Evolutionary conservation across 2,329 filamentous ascomycete genomes (phyloP), one percentile per base, ranked within the genome.

Genomic region (Dryadomyces sulphureus): DNA sequence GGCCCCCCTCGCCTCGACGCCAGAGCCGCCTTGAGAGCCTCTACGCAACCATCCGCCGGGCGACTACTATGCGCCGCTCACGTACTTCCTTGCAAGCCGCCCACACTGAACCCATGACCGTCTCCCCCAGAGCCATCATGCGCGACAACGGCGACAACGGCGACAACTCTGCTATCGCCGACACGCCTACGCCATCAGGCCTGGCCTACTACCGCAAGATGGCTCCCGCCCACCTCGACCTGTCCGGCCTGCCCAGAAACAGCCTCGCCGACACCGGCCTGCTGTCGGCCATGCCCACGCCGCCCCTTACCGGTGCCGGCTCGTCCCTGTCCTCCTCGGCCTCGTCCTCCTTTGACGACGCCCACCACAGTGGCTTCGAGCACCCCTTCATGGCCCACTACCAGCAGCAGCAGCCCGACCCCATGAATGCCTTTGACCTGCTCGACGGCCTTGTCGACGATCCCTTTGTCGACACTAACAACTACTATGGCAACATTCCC

Each of bases 41-140:
- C 36, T 62, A 57, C 53, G 53, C 55, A 21, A 57, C 56, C 42
- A 53, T 62, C 41, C 56, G 57, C 46, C 56, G 55, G 49, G 60
- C 58, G 43, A 49, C 52, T 24, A 53, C 35, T 27, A 52, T 50
- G 50, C 52, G 52, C 17, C 52, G 51, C 43, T 50, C 50, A 11
- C 49, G 52, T 40, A 9, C 41, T 24, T 36, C 43, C 7, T 16
- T 47, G 22, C 47, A 48, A 12, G 49, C 52, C 25, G 43, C 49
- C 14, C 45, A 41, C 35, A 35, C 47, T 12, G 40, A 39, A 14
- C 43, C 46, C 24, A 43, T 46, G 16, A 53, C 53, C 8, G 45
- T 52, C 5, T 48, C 48, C 7, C 53, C 53, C 36, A 38, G 52
- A 50, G 49, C 49, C 36, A 50, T 47, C 5, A 30, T 53, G 25